These are phyloP conservation scores for Rhododendron simsii DNA, from an alignment of 148 eudicot species.

Conservation along the genomic window DNA sequence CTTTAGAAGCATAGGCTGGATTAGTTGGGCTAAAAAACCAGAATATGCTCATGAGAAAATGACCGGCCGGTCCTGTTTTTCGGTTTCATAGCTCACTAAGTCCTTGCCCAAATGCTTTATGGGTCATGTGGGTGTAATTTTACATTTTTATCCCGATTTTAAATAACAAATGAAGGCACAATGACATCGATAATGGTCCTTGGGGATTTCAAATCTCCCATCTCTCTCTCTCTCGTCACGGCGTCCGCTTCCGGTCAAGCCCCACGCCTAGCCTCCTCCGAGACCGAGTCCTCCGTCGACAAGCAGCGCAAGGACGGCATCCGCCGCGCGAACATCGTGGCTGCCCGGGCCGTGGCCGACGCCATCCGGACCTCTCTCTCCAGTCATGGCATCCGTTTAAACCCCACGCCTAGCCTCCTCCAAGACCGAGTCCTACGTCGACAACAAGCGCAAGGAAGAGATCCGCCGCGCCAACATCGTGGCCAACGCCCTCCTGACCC, in stretches of 20 bases:
- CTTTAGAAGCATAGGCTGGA: too few species aligned
- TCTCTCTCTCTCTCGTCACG: constrained; percentile 30
- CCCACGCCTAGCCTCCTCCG: constrained; percentile 25
- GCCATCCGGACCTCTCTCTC: constrained; percentile 41
- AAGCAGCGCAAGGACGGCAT: constrained; percentile 86
- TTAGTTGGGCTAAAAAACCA: too few species aligned
- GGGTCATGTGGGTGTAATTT: too few species aligned
- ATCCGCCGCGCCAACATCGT: constrained; percentile 82
- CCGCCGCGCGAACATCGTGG: constrained; percentile 67
- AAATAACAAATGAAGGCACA: too few species aligned
- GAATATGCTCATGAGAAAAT: too few species aligned
- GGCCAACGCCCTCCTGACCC: constrained; percentile 61
- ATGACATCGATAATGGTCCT: too few species aligned
- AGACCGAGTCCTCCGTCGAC: constrained; percentile 70
- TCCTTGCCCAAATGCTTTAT: too few species aligned
- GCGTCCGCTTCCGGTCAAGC: constrained; percentile 26
- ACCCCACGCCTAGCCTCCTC: constrained; percentile 27
- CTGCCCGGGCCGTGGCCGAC: constrained; percentile 77
- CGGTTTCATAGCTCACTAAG: too few species aligned
- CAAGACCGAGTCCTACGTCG: constrained; percentile 63
- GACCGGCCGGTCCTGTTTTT: too few species aligned
- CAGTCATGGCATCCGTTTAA: constrained; percentile 43
- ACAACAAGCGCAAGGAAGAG: constrained; percentile 92
- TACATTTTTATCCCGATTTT: too few species aligned
- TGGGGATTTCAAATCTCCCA: background rate